These are phyloP conservation scores for Talaromyces sp. DNA, from an alignment of 2,329 filamentous ascomycete species.

Conservation along the genomic window DNA sequence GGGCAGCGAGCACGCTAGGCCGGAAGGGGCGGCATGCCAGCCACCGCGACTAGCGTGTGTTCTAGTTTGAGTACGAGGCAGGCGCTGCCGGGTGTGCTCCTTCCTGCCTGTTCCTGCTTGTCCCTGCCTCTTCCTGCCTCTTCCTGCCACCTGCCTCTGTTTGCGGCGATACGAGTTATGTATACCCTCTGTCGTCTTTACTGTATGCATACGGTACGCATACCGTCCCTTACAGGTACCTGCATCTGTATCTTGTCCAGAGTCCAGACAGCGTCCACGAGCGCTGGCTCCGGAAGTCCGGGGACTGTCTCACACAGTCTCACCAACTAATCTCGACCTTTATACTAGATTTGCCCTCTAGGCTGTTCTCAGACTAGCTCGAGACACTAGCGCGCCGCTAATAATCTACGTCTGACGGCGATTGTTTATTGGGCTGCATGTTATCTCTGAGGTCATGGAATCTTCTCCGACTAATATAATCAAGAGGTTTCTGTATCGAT, in stretches of 20 bases:
- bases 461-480: too few relatives aligned
- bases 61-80: too few relatives aligned
- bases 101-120: neutral
- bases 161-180: neutral
- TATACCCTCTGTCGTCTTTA: neutral
- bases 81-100: neutral
- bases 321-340: neutral
- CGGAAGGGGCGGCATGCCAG: conserved; percentile 4
- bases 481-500: neutral
- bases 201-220: too few relatives aligned
- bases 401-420: neutral
- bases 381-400: neutral
- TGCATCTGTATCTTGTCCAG: neutral
- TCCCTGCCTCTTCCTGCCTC: neutral
- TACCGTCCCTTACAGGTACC: neutral
- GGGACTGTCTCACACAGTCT: neutral
- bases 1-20: neutral
- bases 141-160: too few relatives aligned
- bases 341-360: neutral
- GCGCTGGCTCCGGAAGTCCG: neutral
- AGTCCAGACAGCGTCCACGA: too few relatives aligned
- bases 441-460: neutral
- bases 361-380: neutral
- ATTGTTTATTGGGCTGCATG: neutral
- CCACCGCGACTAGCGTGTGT: neutral